phyloP scores from a whole-genome alignment of 2,329 filamentous ascomycete species.

The Basipetospora chlamydospora region DNA sequence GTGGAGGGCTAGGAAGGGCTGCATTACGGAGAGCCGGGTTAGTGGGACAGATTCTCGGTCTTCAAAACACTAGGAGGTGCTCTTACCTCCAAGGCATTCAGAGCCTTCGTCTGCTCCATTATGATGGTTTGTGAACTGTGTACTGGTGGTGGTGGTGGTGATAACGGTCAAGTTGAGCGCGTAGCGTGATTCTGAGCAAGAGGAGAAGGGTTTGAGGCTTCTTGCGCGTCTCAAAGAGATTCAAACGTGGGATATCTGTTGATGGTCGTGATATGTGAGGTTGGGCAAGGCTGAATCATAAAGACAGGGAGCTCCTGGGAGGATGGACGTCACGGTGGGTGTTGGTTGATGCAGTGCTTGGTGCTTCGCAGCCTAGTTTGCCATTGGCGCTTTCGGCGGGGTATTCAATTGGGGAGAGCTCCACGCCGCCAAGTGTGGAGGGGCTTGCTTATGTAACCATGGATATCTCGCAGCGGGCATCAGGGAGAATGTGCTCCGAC shows the following conservation, averaged over 20 bases:
- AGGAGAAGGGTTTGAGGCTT: too few species aligned
- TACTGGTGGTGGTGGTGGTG: neutral
- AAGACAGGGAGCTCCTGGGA: neutral
- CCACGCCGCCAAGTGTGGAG: neutral
- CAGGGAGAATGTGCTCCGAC: too few species aligned
- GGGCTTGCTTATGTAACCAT: too few species aligned
- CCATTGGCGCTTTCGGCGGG: neutral
- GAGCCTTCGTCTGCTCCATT: constrained; percentile 62
- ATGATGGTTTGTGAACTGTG: neutral
- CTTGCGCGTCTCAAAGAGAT: too few species aligned
- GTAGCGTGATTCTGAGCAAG: too few species aligned
- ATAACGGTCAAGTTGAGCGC: too few species aligned
- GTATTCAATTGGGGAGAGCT: neutral
- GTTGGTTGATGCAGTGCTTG: neutral
- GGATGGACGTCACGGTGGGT: too few species aligned
- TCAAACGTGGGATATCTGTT: neutral
- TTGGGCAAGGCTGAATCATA: constrained; percentile 1
- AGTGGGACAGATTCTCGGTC: constrained; percentile 10
- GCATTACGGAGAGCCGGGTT: constrained; percentile 23
- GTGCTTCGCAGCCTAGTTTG: neutral
- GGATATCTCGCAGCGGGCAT: too few species aligned
- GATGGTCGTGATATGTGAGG: neutral
- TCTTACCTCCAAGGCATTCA: constrained; percentile 47
- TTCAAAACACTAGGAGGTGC: neutral
- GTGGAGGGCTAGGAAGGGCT: constrained; percentile 83